Percentiles rank a stretch among this genome's conserved stretches.
phyloP scores from a whole-genome alignment of 768 basidiomycete genomes.

The Dentipellis sp. region DNA sequence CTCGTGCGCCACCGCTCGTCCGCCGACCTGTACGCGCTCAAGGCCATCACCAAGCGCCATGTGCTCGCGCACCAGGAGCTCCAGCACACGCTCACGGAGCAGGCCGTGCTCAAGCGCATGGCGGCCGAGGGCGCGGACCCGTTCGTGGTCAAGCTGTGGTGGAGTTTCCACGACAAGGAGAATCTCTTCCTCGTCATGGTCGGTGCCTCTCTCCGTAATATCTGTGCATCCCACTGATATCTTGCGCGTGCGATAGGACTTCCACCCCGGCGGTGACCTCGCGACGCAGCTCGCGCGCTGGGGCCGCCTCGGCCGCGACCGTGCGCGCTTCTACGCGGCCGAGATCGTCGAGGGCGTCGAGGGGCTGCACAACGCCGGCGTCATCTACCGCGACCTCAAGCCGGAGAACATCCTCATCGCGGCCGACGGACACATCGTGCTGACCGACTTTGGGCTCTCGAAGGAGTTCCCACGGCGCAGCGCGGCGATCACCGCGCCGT shows the following conservation, averaged over 20 bases:
- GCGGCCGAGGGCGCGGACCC: slow-evolving; percentile 82
- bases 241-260: too few relatives aligned
- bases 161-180: slow-evolving; percentile 97
- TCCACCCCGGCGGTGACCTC: slow-evolving; percentile 92
- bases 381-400: slow-evolving; percentile 96
- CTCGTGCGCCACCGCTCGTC: slow-evolving; percentile 77
- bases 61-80: slow-evolving; percentile 96
- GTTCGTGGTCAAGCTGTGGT: slow-evolving; percentile 93
- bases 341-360: slow-evolving; percentile 97
- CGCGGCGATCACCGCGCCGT: slow-evolving; percentile 37
- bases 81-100: slow-evolving; percentile 93
- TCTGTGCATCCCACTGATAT: too few relatives aligned
- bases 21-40: slow-evolving; percentile 77
- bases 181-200: slow-evolving; percentile 96
- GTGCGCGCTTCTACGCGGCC: slow-evolving; percentile 94
- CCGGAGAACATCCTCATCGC: slow-evolving; percentile 96
- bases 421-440: slow-evolving; percentile 88
- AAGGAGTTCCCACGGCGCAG: slow-evolving; percentile 74
- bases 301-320: slow-evolving; percentile 87
- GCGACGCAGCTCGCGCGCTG: slow-evolving; percentile 96
- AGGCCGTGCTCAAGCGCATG: slow-evolving; percentile 91
- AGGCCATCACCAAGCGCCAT: slow-evolving; percentile 96
- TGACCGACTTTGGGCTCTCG: slow-evolving; percentile 94
- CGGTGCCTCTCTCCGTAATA: slow-evolving; percentile 19
- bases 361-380: slow-evolving; percentile 86